Base-by-base conservation (phyloP, 306 rosid genomes). In the Rosa multiflora region DNA sequence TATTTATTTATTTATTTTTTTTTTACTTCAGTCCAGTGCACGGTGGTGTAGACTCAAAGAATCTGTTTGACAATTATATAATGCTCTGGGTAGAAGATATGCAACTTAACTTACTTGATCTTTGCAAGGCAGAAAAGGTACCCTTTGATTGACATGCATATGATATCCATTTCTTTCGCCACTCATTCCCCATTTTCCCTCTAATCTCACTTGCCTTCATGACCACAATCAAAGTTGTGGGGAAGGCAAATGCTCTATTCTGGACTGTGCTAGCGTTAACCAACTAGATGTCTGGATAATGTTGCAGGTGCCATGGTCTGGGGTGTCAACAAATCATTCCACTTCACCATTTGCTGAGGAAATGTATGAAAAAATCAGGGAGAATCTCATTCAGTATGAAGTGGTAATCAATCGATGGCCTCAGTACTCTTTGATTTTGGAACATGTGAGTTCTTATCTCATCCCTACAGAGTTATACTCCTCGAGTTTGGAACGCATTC, bases 51-150 rank as follows among this genome's bases (percentile, higher is more conserved):
- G 90, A 91, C 77, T 88, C 99, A 10, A 95, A 87, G 86, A 90
- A 84, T 85, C 80, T 91, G 81, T 95, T 95, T 83, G 98, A 95
- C 82, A 85, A 87, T 80, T 95, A 95, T 81, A 91, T 93, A 81
- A 78, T 93, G 90, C 91, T 91, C 86, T 95, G 99, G 99, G 94
- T 95, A 80, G 88, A 92, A 82, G 99, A 92, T 84, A 90, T 92
- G 98, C 90, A 95, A 85, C 94, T 92, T 44, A 73, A 78, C 84
- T 83, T 93, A 75, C 93, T 93, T 80, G 99, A 95, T 78, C 87
- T 83, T 70, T 92, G 98, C 84, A 95, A 91, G 87, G 92, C 98
- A 64, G 99, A 93, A 88, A 95, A 95, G 96, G 99, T 92, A 86
- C 56, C 13, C 29, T 15, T 52, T 76, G 49, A 47, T 29, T 53